A percentile compares a stretch with the other conserved stretches of the same genome.
phyloP scores from a whole-genome alignment of 2,329 filamentous ascomycete species.

The Sporothrix curviconia region DNA sequence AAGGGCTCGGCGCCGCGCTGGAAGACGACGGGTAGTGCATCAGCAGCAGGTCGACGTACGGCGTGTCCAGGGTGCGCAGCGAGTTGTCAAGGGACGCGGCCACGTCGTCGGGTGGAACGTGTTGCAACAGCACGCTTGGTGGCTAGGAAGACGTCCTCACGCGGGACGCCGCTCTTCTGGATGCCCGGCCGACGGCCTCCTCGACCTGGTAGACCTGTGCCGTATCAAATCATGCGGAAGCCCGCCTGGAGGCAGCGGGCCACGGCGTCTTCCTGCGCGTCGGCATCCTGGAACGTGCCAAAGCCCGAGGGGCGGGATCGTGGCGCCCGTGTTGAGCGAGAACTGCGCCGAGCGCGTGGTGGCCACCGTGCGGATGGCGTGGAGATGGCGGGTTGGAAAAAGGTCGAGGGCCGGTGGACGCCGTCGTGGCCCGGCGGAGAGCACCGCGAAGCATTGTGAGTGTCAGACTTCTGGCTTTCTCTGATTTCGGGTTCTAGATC shows the following conservation, averaged over 20 bases:
- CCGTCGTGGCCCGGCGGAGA: background rate
- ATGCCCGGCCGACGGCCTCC: slow-evolving; percentile 14
- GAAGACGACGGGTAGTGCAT: slow-evolving; percentile 16
- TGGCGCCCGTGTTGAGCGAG: slow-evolving; percentile 35
- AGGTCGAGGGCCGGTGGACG: background rate
- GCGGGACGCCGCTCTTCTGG: slow-evolving; percentile 14
- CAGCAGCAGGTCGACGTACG: slow-evolving; percentile 15
- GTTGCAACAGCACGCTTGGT: slow-evolving; percentile 16
- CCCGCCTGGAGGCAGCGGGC: slow-evolving; percentile 38
- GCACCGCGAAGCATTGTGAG: background rate
- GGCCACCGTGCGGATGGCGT: background rate
- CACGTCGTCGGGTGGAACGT: slow-evolving; percentile 39
- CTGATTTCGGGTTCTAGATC: too few relatives aligned
- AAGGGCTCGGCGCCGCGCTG: slow-evolving; percentile 41
- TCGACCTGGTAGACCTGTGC: slow-evolving; percentile 18
- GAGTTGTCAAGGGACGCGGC: slow-evolving; percentile 27
- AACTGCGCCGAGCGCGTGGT: slow-evolving; percentile 18
- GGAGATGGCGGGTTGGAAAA: background rate
- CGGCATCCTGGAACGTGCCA: slow-evolving; percentile 31
- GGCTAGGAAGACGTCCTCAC: slow-evolving; percentile 14
- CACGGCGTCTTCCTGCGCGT: slow-evolving; percentile 40
- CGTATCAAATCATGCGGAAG: slow-evolving; percentile 32
- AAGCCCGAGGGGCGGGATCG: slow-evolving; percentile 36
- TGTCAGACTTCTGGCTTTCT: too few relatives aligned
- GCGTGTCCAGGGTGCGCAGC: slow-evolving; percentile 40